phyloP scores from a whole-genome alignment of 2,329 filamentous ascomycete species.

The Fusarium sp. region DNA sequence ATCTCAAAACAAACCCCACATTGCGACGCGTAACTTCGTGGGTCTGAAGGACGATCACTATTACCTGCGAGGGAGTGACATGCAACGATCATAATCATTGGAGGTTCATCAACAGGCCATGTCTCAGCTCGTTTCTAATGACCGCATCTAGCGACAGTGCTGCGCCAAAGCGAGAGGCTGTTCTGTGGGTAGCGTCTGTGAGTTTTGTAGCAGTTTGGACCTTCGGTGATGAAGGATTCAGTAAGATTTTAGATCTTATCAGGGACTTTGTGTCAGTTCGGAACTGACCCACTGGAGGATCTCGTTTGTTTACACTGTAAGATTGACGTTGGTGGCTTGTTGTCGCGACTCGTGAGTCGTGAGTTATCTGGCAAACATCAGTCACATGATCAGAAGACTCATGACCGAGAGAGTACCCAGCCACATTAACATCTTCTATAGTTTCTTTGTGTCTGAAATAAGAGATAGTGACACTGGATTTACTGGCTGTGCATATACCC shows the following conservation, averaged over 20 bases:
- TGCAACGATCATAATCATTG: not conserved
- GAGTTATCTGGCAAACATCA: not conserved
- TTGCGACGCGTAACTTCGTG: not conserved
- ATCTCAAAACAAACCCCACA: not conserved
- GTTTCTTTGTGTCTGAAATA: not conserved
- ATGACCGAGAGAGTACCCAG: too few species aligned
- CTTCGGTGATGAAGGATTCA: not conserved
- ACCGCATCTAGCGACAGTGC: not conserved
- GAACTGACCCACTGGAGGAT: not conserved
- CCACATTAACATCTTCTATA: not conserved
- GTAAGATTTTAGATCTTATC: not conserved
- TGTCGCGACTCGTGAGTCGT: not conserved
- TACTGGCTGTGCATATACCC: not conserved
- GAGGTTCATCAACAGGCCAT: not conserved
- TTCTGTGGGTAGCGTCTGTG: not conserved
- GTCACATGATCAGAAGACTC: not conserved
- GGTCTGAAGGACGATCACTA: not conserved
- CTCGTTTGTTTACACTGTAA: not conserved
- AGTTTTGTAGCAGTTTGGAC: not conserved
- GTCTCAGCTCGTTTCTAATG: not conserved
- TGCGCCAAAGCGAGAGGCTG: not conserved
- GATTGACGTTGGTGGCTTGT: not conserved
- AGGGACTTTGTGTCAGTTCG: not conserved
- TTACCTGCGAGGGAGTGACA: not conserved
- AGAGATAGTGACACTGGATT: not conserved